Percentiles rank a stretch among this genome's conserved stretches.
These are phyloP conservation scores for Talaromyces sp. DNA, from an alignment of 2,329 filamentous ascomycete species.

Conservation along the genomic window DNA sequence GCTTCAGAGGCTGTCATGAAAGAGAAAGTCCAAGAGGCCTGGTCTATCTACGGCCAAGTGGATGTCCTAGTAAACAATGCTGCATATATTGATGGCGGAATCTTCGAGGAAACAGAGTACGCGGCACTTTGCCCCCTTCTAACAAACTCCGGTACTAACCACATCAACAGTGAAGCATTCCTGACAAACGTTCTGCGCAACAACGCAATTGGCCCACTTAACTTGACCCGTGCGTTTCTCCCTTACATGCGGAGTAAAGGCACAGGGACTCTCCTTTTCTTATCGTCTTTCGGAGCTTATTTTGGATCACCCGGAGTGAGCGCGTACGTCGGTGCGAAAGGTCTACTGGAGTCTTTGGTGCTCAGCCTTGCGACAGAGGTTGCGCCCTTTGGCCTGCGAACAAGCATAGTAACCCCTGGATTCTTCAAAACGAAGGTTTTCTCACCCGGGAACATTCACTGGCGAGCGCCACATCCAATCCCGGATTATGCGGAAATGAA, in stretches of 20 bases:
- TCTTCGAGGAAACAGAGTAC: not conserved
- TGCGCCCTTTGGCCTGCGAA: not conserved
- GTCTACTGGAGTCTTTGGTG: not conserved
- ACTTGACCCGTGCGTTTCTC: not conserved
- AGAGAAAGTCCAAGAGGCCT: not conserved
- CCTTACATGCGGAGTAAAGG: not conserved
- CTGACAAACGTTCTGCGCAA: not conserved
- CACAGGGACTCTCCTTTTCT: not conserved
- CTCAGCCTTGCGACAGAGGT: not conserved
- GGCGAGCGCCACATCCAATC: not conserved
- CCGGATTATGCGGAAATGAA: not conserved
- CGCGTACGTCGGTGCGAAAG: not conserved
- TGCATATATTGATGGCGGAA: not conserved
- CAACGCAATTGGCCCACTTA: not conserved
- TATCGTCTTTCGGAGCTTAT: not conserved
- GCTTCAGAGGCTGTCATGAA: not conserved
- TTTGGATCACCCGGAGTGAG: not conserved
- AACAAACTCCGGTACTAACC: not conserved
- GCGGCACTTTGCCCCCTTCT: not conserved
- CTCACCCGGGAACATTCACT: not conserved
- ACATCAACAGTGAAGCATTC: not conserved
- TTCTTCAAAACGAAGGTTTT: not conserved
- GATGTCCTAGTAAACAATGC: conserved; percentile 1
- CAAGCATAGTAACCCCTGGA: not conserved
- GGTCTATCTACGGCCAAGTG: not conserved